Base-by-base conservation (phyloP, 2,329 filamentous ascomycete species). In the Aspergillus sojae region DNA sequence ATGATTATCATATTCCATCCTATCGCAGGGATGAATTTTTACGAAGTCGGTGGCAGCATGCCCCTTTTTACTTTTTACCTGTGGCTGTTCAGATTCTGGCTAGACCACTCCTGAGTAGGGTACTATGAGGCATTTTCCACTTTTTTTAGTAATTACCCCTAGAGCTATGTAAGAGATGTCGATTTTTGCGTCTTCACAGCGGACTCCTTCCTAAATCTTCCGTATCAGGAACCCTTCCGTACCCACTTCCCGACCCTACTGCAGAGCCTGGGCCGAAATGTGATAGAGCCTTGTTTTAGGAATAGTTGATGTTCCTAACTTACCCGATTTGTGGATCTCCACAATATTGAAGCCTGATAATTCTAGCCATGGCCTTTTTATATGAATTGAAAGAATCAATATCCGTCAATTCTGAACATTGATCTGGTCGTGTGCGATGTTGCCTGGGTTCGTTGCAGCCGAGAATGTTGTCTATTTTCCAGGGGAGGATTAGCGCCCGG, bases 151-250 rank as follows among this genome's bases (percentile, higher is more conserved):
- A 26, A 53, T 62, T 32, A 41, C 41, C 32, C 21, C 43, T 45
- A 30, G 58, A 60, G 34, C 16, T 39, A 60, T 55, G 58, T 58
- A 36, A 30, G 26, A 58, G 41, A n/a, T 23, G 41, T 34, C 59
- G 30, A 57, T 28, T 54, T 62, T 59, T 55, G 32, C 30, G 45
- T 48, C 30, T 46, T 56, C 50, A 60, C 60, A 32, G 28, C 34
- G 43, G 32, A 52, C 36, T 45, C 63, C 45, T 65, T 65, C 63
- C 63, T 65, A 65, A 65, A 63, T 65, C 63, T 60, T 60, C 63
- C 63, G 63, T n/a, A 63, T 58, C 54, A 34, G 63, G 61, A 60
- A 63, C 57, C 54, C 39, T 48, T 28, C 36, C 21, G 60, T 48
- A 48, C 55, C 63, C 57, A 62, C 54, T 61, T 54, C 57, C 63